Conservation (phyloP, 306 rosid species). For the Lathyrus oleraceus region DNA sequence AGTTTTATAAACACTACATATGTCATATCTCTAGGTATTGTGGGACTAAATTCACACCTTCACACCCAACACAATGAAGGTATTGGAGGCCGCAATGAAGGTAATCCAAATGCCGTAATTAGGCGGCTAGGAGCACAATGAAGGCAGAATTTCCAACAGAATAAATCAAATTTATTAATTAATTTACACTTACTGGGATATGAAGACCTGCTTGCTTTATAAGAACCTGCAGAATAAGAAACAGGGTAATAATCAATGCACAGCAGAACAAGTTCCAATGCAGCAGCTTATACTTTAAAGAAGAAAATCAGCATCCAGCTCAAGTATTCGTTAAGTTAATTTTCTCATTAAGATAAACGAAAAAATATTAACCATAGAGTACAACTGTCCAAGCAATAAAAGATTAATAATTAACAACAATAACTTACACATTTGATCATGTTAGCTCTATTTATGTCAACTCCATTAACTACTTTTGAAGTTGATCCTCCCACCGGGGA, state of each 20-base stretch:
- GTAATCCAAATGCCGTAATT: too few species aligned
- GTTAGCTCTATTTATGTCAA: conserved; percentile 62
- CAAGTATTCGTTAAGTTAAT: conserved; percentile 21
- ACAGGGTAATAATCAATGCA: conserved; percentile 33
- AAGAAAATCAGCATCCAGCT: conserved; percentile 18
- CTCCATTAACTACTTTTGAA: conserved; percentile 62
- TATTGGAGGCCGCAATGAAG: too few species aligned
- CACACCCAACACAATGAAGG: too few species aligned
- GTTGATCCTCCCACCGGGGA: conserved; percentile 22
- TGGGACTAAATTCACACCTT: too few species aligned
- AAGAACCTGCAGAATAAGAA: conserved; percentile 66
- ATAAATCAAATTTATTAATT: not conserved
- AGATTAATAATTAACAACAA: conserved; percentile 12
- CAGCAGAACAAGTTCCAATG: conserved; percentile 22
- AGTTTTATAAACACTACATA: too few species aligned
- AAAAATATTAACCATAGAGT: conserved; percentile 1
- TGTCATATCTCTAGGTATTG: too few species aligned
- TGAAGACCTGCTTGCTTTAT: conserved; percentile 80
- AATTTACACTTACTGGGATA: conserved; percentile 77
- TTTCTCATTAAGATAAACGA: conserved; percentile 26
- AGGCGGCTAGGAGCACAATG: too few species aligned
- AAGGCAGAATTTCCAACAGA: too few species aligned
- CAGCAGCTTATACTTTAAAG: conserved; percentile 16
- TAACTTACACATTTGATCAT: conserved; percentile 80
- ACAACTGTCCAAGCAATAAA: conserved; percentile 12